Base-by-base conservation (phyloP, 768 basidiomycete genomes). In the Flagelloscypha sp. region DNA sequence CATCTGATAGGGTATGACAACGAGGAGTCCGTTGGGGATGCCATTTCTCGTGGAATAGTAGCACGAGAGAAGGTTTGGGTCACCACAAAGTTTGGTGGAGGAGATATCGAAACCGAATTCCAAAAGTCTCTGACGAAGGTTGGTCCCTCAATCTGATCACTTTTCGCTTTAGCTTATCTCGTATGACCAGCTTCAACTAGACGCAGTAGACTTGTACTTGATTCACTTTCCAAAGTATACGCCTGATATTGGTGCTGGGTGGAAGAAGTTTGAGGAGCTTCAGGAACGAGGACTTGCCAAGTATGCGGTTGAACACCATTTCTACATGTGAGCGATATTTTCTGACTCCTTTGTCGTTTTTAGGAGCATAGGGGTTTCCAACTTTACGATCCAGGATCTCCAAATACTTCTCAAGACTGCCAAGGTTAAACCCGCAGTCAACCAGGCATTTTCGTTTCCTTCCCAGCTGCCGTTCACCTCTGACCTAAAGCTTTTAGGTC, bases 331-430 rank as follows among this genome's bases (percentile, higher is more conserved):
- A 27, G 13, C 25, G 25, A 9, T 27, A 9, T 27, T 27, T n/a
- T n/a, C n/a, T n/a, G n/a, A n/a, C n/a, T n/a, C n/a, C n/a, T n/a
- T n/a, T n/a, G n/a, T n/a, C n/a, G n/a, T 13, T 25, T 15, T n/a
- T 38, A 82, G 78, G 68, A 79, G 73, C 50, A 80, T 82, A 35
- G 82, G 82, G 12, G 79, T 86, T 36, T 76, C 74, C 57, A 85
- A 85, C 55, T 84, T 79, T 52, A 50, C 48, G 4, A 42, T 80
- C 22, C 51, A 61, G 1, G 55, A 76, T 31, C 60, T 86, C 12
- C 59, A 79, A 46, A 53, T 53, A 3, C 42, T 84, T 3, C 35
- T 76, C 35, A 70, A 68, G 45, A 49, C 54, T 1, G 75, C 76
- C 1, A 61, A 56, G 24, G 55, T 78, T 45, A 72, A 65, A 24